A percentile compares a stretch with the other conserved stretches of the same genome.
Conservation (phyloP, 176 grass and related monocot genomes). For the Cenchrus americanus region DNA sequence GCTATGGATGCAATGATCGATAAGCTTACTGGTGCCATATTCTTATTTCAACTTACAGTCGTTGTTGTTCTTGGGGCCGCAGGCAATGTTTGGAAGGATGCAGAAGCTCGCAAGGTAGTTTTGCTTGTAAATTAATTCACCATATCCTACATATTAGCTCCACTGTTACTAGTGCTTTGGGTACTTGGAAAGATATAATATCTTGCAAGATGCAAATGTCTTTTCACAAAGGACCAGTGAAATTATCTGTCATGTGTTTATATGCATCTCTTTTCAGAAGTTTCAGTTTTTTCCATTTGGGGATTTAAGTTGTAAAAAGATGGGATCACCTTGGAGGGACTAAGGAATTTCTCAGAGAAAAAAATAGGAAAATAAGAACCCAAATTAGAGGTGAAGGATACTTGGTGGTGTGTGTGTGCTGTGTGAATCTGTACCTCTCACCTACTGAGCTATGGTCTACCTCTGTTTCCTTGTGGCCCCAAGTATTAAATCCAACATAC, state of each 20-base stretch:
- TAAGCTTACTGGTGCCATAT: constrained; percentile 98
- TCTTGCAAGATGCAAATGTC: constrained; percentile 26
- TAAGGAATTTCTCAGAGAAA: neutral
- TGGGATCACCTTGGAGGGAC: constrained; percentile 1
- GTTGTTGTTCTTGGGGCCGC: constrained; percentile 91
- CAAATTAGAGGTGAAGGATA: neutral
- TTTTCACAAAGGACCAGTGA: constrained; percentile 17
- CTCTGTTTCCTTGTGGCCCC: neutral
- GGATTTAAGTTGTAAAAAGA: constrained; percentile 19
- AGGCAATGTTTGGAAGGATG: constrained; percentile 97
- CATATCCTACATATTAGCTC: neutral
- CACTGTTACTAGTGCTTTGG: constrained; percentile 13
- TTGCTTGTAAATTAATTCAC: constrained; percentile 19
- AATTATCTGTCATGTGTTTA: constrained; percentile 9
- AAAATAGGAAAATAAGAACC: neutral
- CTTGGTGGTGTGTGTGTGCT: neutral
- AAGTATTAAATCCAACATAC: constrained; percentile 12
- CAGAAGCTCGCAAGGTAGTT: constrained; percentile 88
- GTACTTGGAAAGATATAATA: constrained; percentile 14
- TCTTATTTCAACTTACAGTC: constrained; percentile 95
- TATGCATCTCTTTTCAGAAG: constrained; percentile 6
- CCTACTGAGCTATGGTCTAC: neutral
- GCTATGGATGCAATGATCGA: constrained; percentile 98
- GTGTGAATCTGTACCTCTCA: neutral
- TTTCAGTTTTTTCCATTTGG: constrained; percentile 11